Conservation (phyloP, 805 yeast genomes). For the Candida coleopterorum region DNA sequence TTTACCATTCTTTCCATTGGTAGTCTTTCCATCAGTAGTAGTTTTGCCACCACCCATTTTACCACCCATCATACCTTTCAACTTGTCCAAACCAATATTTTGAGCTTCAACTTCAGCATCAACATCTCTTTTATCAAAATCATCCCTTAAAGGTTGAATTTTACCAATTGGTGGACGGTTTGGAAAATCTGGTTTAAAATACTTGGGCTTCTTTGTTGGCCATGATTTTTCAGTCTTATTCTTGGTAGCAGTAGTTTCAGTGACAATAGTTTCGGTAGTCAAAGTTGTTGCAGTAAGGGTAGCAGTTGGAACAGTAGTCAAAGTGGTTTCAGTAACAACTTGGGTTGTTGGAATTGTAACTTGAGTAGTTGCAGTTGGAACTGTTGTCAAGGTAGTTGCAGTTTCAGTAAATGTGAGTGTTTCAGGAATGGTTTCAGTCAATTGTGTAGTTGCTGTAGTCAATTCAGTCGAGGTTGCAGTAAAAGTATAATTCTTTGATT, state of each 20-base stretch:
- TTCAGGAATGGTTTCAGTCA: neutral
- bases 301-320: no score
- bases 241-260: no score
- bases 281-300: no score
- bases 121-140: neutral
- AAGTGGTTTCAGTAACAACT: no score
- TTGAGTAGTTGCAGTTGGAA: slow-evolving; percentile 1
- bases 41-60: slow-evolving; percentile 1
- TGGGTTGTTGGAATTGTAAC: neutral
- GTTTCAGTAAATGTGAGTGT: neutral
- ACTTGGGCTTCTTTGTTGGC: neutral
- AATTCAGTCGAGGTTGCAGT: neutral
- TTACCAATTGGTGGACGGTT: slow-evolving; percentile 3
- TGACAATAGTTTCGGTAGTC: no score
- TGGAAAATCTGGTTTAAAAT: neutral
- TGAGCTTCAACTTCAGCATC: slow-evolving; percentile 3
- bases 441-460: neutral
- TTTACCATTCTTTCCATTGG: neutral
- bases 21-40: neutral
- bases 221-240: no score
- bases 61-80: slow-evolving; percentile 4
- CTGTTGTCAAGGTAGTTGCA: slow-evolving; percentile 1
- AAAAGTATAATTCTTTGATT: no score
- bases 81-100: slow-evolving; percentile 1
- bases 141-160: slow-evolving; percentile 1